A percentile compares a stretch with the other conserved stretches of the same genome.
Conservation (phyloP, 148 eudicot genomes). For the Polygonum aviculare region DNA sequence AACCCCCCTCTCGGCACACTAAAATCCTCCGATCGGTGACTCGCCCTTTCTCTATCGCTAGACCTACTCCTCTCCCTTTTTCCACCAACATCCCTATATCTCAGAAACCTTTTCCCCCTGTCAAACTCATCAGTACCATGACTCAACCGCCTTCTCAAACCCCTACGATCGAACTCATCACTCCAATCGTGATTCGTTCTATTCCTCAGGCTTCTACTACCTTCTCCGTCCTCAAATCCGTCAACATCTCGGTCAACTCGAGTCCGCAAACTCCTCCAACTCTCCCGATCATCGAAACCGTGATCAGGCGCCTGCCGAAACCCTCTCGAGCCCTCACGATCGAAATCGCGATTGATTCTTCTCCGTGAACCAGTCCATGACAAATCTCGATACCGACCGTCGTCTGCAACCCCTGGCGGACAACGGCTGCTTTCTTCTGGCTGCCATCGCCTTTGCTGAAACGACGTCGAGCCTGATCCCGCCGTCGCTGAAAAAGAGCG, state of each 20-base stretch:
- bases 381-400: neutral
- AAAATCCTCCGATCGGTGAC: constrained; percentile 74
- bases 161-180: constrained; percentile 40
- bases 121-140: constrained; percentile 59
- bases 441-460: constrained; percentile 27
- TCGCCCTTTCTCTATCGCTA: constrained; percentile 31
- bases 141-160: constrained; percentile 54
- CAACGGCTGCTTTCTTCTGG: constrained; percentile 21
- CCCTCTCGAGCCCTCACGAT: constrained; percentile 6
- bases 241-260: constrained; percentile 29
- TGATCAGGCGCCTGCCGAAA: constrained; percentile 15
- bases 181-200: constrained; percentile 6
- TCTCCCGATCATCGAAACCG: constrained; percentile 37
- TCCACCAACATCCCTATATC: constrained; percentile 49
- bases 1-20: constrained; percentile 60
- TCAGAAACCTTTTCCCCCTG: constrained; percentile 49
- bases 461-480: constrained; percentile 19
- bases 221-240: neutral
- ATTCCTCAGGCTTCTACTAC: neutral
- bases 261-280: constrained; percentile 28
- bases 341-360: constrained; percentile 7
- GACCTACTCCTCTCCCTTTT: constrained; percentile 23
- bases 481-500: constrained; percentile 21
- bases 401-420: constrained; percentile 11
- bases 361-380: neutral